Conservation (phyloP, 148 eudicot species). For the Heliamphora exappendiculata region DNA sequence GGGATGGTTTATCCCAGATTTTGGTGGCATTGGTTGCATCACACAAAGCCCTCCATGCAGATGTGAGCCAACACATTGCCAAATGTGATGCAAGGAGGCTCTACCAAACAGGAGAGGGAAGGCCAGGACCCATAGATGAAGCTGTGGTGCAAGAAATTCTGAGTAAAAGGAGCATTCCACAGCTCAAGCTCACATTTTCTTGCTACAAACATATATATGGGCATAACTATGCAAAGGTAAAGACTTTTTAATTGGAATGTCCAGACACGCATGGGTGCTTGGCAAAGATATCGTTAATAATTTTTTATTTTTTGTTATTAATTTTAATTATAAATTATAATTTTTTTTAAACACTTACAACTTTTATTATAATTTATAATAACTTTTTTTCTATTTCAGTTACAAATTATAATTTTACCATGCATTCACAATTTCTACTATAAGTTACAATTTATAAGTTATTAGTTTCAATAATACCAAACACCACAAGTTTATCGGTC, state of each 20-base stretch:
- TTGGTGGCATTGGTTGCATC: conserved; percentile 71
- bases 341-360: no score
- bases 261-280: no score
- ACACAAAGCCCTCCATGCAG: conserved; percentile 66
- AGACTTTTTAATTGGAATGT: no score
- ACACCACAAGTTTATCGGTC: no score
- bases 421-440: no score
- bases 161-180: conserved; percentile 75
- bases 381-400: no score
- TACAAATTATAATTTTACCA: no score
- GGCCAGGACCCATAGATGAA: conserved; percentile 41
- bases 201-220: conserved; percentile 69
- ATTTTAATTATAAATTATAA: no score
- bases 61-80: conserved; percentile 64
- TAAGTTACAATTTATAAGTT: no score
- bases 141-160: conserved; percentile 65
- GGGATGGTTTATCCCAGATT: conserved; percentile 31
- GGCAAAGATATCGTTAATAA: background rate
- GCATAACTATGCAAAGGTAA: conserved; percentile 53
- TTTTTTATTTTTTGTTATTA: background rate
- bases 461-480: no score
- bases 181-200: conserved; percentile 55
- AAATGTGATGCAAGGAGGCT: conserved; percentile 73
- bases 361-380: no score
- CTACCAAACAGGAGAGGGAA: conserved; percentile 66